Evolutionary conservation across 352 stramenopile species (phyloP), one percentile per base, ranked within the genome.

Genomic region (Phytophthora sp.): DNA sequence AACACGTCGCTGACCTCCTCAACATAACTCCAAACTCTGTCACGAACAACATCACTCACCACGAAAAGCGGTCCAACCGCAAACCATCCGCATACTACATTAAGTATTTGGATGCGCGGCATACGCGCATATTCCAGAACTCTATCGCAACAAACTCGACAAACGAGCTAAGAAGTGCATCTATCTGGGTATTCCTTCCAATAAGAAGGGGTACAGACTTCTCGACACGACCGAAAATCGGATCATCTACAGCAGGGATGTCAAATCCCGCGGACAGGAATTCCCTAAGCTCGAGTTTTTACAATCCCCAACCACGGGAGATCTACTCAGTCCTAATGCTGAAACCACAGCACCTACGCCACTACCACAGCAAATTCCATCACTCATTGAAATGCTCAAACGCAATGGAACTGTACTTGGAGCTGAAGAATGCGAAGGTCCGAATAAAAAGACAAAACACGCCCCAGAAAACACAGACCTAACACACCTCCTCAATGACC

Each of bases 231-330:
- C 18, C 2, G 45, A 57, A 21, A 64, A 57, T 18, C 35, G 57
- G 0, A 44, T 45, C 3, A 39, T 63, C 0, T 56, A 56, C 24
- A 56, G 30, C 12, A 16, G 44, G 0, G 44, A 63, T 39, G 56
- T 63, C 2, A 39, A 3, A 2, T 63, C 50, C 13, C 42, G 56
- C 0, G 56, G 56, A 56, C 1, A 47, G 3, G 56, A 63, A 49
- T 56, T 63, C 12, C 44, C 44, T 13, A 26, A 16, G 7, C 9
- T 56, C 12, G 42, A 63, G 0, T 63, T 55, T 26, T 31, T 53
- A 33, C 35, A 21, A 2, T 21, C 35, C 35, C 4, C 11, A 18
- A 18, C 29, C 29, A 41, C 35, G 1, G 35, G 1, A 2, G 12
- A 41, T 16, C 1, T 20, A 41, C 35, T 20, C 2, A 18, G 35